Conservation (phyloP, 345 rosid genomes). For the Linum tenue region DNA sequence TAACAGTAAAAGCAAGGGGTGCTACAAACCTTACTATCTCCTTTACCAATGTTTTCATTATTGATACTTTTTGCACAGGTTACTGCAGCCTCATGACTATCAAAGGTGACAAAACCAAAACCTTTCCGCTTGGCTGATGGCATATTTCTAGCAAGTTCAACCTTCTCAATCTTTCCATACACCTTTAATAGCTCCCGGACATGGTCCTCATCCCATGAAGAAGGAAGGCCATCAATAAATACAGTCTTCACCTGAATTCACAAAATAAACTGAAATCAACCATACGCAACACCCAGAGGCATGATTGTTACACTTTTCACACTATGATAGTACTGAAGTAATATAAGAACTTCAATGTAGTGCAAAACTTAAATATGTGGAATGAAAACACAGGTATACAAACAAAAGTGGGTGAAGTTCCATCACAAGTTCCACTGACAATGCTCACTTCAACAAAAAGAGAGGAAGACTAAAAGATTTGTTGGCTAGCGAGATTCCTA, state of each 20-base stretch:
- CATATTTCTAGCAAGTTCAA: constrained; percentile 98
- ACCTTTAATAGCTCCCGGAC: constrained; percentile 56
- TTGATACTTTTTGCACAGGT: constrained; percentile 83
- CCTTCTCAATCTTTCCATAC: constrained; percentile 74
- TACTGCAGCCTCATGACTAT: constrained; percentile 86
- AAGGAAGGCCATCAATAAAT: constrained; percentile 80
- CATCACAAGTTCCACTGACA: background rate
- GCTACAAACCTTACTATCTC: constrained; percentile 57
- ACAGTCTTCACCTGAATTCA: constrained; percentile 74
- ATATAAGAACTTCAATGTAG: background rate
- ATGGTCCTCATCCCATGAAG: constrained; percentile 91
- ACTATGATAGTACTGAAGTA: background rate
- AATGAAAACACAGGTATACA: background rate
- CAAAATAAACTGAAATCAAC: constrained; percentile 1
- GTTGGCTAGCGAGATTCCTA: background rate
- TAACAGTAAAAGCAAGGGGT: background rate
- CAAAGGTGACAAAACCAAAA: constrained; percentile 95
- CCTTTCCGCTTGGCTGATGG: constrained; percentile 95
- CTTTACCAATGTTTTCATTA: constrained; percentile 80
- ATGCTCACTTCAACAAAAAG: background rate
- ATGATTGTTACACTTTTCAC: no score
- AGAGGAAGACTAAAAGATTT: background rate
- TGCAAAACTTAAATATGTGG: background rate
- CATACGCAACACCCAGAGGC: background rate
- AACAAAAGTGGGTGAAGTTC: background rate